Evolutionary conservation across 805 yeast genomes (phyloP).

Genomic region (Pichia scutulata): DNA sequence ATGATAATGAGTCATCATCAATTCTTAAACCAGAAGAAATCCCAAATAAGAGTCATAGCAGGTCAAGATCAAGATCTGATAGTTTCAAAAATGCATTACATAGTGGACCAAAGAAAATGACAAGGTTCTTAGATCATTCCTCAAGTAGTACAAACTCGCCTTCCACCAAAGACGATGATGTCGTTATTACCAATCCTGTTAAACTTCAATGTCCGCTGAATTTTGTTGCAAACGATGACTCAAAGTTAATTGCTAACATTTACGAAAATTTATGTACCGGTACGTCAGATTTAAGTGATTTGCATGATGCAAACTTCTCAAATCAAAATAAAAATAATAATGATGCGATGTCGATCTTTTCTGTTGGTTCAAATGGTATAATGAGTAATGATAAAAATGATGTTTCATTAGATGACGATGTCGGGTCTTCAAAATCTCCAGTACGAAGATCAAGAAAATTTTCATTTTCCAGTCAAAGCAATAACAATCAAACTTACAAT

Average conservation of each 20-base stretch:
- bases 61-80: background rate
- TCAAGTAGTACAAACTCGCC: background rate
- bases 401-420: slow-evolving; percentile 5
- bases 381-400: slow-evolving; percentile 12
- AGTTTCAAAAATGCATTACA: slow-evolving; percentile 1
- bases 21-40: background rate
- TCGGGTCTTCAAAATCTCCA: background rate
- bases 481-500: background rate
- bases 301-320: slow-evolving; percentile 11
- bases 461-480: slow-evolving; percentile 5
- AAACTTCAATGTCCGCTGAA: slow-evolving; percentile 30
- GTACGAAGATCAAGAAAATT: slow-evolving; percentile 12
- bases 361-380: slow-evolving; percentile 18
- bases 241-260: slow-evolving; percentile 19
- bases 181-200: slow-evolving; percentile 30
- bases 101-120: slow-evolving; percentile 10
- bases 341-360: slow-evolving; percentile 20
- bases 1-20: slow-evolving; percentile 26
- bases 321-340: slow-evolving; percentile 4
- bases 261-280: slow-evolving; percentile 21
- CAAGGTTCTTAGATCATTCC: slow-evolving; percentile 17
- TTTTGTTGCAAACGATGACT: slow-evolving; percentile 27
- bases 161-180: slow-evolving; percentile 10
- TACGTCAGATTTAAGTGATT: slow-evolving; percentile 19
- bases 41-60: background rate